Evolutionary conservation across 768 basidiomycete genomes (phyloP).

Genomic region (Lentinus tigrinus): DNA sequence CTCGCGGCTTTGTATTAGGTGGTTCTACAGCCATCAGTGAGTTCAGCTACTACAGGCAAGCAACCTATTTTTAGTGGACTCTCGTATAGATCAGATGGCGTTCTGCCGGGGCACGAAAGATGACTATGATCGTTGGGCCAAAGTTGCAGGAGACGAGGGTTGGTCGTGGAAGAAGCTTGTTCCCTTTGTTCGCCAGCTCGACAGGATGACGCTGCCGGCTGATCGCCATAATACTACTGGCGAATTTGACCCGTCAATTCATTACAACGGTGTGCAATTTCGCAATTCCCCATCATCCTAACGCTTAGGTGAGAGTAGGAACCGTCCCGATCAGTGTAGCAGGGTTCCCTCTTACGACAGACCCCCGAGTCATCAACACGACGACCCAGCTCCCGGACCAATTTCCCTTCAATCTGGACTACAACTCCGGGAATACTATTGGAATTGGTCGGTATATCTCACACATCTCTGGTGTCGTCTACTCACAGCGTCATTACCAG

Average conservation of each 20-base stretch:
- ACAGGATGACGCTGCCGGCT: conserved; percentile 16
- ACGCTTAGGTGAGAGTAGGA: not conserved
- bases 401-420: conserved; percentile 18
- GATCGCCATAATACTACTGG: conserved; percentile 19
- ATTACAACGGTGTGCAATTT: conserved; percentile 13
- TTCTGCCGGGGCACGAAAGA: not conserved
- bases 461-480: not conserved
- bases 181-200: conserved; percentile 6
- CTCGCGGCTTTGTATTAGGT: conserved; percentile 26
- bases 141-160: conserved; percentile 23
- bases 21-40: conserved; percentile 20
- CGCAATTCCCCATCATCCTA: not conserved
- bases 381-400: not conserved
- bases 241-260: conserved; percentile 19
- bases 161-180: conserved; percentile 23
- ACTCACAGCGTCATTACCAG: not conserved
- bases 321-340: conserved; percentile 3
- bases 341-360: conserved; percentile 10
- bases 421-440: conserved; percentile 15
- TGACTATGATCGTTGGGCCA: conserved; percentile 26
- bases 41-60: conserved; percentile 9
- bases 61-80: not conserved
- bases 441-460: conserved; percentile 13
- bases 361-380: conserved; percentile 16
- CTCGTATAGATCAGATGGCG: not conserved